phyloP scores from a whole-genome alignment of 2,329 filamentous ascomycete genomes.

The Aspergillus awamori region DNA sequence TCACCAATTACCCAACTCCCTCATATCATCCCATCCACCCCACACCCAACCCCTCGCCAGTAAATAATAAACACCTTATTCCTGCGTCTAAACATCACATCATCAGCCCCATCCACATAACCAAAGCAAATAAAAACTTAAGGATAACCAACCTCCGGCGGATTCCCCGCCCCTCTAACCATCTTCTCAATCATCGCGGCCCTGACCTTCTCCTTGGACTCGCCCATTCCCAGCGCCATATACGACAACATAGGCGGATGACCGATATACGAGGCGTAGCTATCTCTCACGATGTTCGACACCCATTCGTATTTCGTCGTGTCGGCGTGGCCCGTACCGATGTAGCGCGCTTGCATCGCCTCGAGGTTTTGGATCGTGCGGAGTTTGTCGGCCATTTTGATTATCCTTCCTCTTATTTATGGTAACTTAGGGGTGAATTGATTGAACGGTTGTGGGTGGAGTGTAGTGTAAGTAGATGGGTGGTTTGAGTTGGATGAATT shows the following conservation, averaged over 20 bases:
- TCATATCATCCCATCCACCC: not conserved
- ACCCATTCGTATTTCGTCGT: slow-evolving; percentile 98
- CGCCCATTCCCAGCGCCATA: slow-evolving; percentile 86
- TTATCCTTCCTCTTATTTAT: not conserved
- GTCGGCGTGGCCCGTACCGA: slow-evolving; percentile 94
- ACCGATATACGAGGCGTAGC: slow-evolving; percentile 82
- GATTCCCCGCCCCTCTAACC: slow-evolving; percentile 67
- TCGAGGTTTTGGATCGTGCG: slow-evolving; percentile 97
- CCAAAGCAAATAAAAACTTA: no score
- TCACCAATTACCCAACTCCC: not conserved
- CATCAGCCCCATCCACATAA: not conserved
- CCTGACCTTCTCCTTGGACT: slow-evolving; percentile 77
- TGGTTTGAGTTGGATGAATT: not conserved
- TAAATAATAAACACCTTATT: not conserved
- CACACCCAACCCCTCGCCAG: no score
- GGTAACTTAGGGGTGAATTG: not conserved
- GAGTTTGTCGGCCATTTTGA: slow-evolving; percentile 84
- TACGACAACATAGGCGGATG: slow-evolving; percentile 87
- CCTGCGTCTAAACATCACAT: not conserved
- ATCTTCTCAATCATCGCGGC: slow-evolving; percentile 77
- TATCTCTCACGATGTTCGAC: slow-evolving; percentile 93
- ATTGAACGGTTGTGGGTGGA: not conserved
- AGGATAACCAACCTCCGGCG: slow-evolving; percentile 57
- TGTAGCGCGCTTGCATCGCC: slow-evolving; percentile 90
- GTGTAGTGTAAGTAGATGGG: not conserved